phyloP scores from a whole-genome alignment of 2,329 filamentous ascomycete species.

The Didymella pinodella region DNA sequence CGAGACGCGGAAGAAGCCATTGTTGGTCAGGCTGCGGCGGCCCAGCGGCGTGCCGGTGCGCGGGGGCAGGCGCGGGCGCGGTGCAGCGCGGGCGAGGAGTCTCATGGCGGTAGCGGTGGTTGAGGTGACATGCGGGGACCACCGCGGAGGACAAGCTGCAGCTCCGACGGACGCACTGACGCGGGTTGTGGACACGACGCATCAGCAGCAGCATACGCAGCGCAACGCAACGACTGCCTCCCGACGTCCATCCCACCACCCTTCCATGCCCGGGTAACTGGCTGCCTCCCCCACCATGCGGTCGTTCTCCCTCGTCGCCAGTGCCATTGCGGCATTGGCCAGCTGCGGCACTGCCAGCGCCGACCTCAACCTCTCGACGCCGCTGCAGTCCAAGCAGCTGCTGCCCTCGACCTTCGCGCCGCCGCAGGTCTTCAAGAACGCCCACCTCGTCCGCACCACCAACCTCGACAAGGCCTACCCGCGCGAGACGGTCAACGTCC shows the following conservation, averaged over 20 bases:
- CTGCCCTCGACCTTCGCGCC: conserved; percentile 72
- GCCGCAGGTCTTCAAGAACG: conserved; percentile 91
- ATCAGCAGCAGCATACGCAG: conserved; percentile 44
- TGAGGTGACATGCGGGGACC: conserved; percentile 2
- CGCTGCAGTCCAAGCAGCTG: conserved; percentile 61
- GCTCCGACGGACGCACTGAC: conserved; percentile 18
- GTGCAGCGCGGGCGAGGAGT: conserved; percentile 28
- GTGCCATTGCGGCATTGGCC: conserved; percentile 65
- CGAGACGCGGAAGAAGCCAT: conserved; percentile 72
- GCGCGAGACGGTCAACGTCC: conserved; percentile 90
- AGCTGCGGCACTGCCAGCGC: conserved; percentile 60
- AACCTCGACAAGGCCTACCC: conserved; percentile 93
- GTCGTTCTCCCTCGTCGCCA: conserved; percentile 46
- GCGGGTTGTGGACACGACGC: conserved; percentile 44
- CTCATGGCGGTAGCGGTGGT: conserved; percentile 30
- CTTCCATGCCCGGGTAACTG: conserved; percentile 45
- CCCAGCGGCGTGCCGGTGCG: conserved; percentile 10
- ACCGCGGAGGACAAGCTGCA: conserved; percentile 19
- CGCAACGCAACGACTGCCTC: neutral
- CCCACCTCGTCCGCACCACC: conserved; percentile 86
- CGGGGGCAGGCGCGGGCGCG: conserved; percentile 27
- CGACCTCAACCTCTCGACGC: conserved; percentile 67
- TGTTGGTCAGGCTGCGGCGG: conserved; percentile 47
- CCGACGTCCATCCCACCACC: conserved; percentile 2
- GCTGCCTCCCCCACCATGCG: conserved; percentile 50